Evolutionary conservation across 345 rosid genomes (phyloP).

Genomic region (Combretum micranthum): DNA sequence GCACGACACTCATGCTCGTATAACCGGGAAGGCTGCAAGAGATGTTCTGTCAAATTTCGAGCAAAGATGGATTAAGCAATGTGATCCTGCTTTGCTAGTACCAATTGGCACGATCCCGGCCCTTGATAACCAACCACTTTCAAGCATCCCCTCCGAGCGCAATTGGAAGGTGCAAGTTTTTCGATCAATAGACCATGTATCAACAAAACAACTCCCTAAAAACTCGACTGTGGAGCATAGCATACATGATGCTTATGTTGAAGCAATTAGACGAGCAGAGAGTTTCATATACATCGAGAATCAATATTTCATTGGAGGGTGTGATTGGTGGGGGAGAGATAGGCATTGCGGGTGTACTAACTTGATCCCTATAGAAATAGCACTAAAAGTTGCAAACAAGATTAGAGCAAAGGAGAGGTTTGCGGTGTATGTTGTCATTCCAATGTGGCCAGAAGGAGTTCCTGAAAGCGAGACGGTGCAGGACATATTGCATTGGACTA

Average conservation of each 20-base stretch:
- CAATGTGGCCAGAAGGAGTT: constrained; percentile 97
- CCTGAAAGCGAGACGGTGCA: constrained; percentile 75
- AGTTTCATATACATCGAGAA: constrained; percentile 84
- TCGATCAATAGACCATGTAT: constrained; percentile 63
- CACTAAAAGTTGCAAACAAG: constrained; percentile 58
- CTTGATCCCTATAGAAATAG: constrained; percentile 77
- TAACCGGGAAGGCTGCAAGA: constrained; percentile 69
- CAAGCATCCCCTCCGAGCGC: constrained; percentile 22
- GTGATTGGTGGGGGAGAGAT: constrained; percentile 64
- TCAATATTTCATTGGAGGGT: constrained; percentile 84
- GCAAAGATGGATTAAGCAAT: constrained; percentile 80
- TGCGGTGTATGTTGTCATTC: constrained; percentile 69
- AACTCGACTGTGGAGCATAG: constrained; percentile 48
- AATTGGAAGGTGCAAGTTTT: constrained; percentile 80
- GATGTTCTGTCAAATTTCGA: constrained; percentile 69
- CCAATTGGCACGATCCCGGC: constrained; percentile 30
- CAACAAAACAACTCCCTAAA: constrained; percentile 44
- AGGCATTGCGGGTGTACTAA: constrained; percentile 62
- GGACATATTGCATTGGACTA: constrained; percentile 89
- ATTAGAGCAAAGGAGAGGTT: constrained; percentile 59
- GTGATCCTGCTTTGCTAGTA: constrained; percentile 47
- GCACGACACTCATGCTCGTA: constrained; percentile 76
- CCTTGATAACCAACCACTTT: constrained; percentile 23
- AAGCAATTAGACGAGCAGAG: constrained; percentile 69
- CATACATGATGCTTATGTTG: constrained; percentile 69